phyloP scores from a whole-genome alignment of 116 monocot species.

The Phalaenopsis hybrid region DNA sequence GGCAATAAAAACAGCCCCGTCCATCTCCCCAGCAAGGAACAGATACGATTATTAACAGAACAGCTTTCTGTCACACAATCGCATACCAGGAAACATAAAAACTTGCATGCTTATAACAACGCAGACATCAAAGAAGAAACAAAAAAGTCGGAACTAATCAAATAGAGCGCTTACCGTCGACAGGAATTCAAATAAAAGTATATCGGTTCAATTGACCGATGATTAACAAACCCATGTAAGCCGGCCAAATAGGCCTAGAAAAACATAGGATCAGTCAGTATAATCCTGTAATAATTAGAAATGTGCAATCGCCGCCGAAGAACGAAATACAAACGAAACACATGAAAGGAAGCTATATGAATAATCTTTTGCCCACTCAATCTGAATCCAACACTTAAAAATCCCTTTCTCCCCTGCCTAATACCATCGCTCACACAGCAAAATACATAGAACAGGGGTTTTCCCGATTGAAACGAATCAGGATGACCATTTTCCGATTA shows the following conservation, averaged over 20 bases:
- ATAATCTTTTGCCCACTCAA: neutral
- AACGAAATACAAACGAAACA: neutral
- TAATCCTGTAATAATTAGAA: neutral
- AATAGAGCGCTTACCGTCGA: neutral
- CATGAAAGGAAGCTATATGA: neutral
- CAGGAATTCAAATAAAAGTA: neutral
- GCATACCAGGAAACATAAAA: neutral
- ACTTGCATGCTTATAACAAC: neutral
- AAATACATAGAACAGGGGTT: neutral
- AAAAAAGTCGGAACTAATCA: neutral
- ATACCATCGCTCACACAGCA: no score
- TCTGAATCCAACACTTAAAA: no score
- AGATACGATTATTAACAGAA: neutral
- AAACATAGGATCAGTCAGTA: neutral
- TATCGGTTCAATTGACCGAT: neutral
- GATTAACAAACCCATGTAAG: neutral
- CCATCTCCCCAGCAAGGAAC: slow-evolving; percentile 12
- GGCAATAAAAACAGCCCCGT: slow-evolving; percentile 51
- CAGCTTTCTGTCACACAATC: neutral
- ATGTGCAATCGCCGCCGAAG: neutral
- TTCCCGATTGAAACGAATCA: neutral
- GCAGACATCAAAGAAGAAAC: neutral
- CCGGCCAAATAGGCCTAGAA: neutral
- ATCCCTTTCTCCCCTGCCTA: no score
- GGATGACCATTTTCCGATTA: neutral